Base-by-base conservation (phyloP, 257 asterid species). In the Ilex asprella region DNA sequence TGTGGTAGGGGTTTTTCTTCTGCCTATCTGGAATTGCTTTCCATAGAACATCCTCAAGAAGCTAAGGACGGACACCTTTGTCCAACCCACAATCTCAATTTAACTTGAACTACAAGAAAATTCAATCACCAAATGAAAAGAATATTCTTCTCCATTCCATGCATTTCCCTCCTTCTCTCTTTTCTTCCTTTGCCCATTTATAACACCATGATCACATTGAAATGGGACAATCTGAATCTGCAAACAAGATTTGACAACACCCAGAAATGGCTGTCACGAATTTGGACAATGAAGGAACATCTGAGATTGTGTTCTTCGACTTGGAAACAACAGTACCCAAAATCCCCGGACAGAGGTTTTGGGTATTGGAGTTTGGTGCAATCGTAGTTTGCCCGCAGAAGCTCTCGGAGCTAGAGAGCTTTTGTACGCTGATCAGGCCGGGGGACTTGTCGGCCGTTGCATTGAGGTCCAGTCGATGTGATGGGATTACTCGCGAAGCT, bases 261-360 rank as follows among this genome's bases (percentile, higher is more conserved):
- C 30, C 11, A 39, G 59, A 56, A 58, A 84, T 81, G 91, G 64
- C 77, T 30, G 63, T 56, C 60, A 59, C 73, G 11, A 66, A 43
- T 39, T 44, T 54, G 54, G 66, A 16, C 29, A 63, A 43, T 11
- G 71, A 67, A 56, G 63, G 65, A 41, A 59, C 78, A 32, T 12
- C 86, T 12, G 84, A 93, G 73, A 84, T 93, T n/a, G 99, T 81
- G 31, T 93, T 93, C 76, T 93, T 93, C 21, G 99, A 93, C 46
- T 60, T 93, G 43, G 99, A 93, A 72, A 93, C 99, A 0, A 93
- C 82, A 0, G 95, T 93, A 6, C 99, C 99, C 0, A 73, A 58
- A 10, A 79, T 65, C 70, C 12, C 73, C 0, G 96, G 97, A 21
- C 91, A 83, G 49, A 81, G 73, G 27, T 87, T 89, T 56, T 47